These are phyloP conservation scores for Elsinoe fawcettii DNA, from an alignment of 2,329 filamentous ascomycete species.

Conservation along the genomic window DNA sequence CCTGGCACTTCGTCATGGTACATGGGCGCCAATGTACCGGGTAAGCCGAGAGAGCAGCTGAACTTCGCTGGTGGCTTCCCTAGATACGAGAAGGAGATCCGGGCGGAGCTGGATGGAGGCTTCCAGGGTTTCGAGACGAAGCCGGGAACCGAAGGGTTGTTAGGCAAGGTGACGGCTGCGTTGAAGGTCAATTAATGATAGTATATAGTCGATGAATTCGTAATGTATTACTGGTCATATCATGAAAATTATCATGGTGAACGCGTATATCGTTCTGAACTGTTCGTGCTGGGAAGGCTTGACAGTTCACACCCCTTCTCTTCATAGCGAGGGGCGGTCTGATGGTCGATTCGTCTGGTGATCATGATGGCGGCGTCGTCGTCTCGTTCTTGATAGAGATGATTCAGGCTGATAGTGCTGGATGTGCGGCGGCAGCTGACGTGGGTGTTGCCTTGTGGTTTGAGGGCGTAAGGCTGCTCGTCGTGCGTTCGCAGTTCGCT, in stretches of 20 bases:
- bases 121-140: slow-evolving; percentile 23
- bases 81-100: slow-evolving; percentile 34
- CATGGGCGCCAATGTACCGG: slow-evolving; percentile 40
- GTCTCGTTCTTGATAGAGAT: background rate
- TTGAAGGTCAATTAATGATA: background rate
- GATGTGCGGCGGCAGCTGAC: slow-evolving; percentile 1
- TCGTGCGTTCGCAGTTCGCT: background rate
- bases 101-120: slow-evolving; percentile 29
- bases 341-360: slow-evolving; percentile 1
- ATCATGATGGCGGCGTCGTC: slow-evolving; percentile 7
- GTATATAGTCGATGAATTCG: background rate
- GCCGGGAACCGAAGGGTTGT: background rate
- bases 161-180: background rate
- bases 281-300: background rate
- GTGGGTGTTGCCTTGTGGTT: background rate
- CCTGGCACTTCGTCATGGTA: slow-evolving; percentile 38
- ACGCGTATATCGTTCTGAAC: background rate
- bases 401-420: slow-evolving; percentile 3
- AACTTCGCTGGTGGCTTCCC: slow-evolving; percentile 38
- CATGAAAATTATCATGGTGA: background rate
- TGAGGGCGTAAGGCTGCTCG: slow-evolving; percentile 1
- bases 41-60: slow-evolving; percentile 39
- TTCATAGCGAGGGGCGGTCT: background rate
- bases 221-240: background rate
- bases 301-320: background rate